Evolutionary conservation across 345 rosid genomes (phyloP).

Genomic region (Camelina neglecta): DNA sequence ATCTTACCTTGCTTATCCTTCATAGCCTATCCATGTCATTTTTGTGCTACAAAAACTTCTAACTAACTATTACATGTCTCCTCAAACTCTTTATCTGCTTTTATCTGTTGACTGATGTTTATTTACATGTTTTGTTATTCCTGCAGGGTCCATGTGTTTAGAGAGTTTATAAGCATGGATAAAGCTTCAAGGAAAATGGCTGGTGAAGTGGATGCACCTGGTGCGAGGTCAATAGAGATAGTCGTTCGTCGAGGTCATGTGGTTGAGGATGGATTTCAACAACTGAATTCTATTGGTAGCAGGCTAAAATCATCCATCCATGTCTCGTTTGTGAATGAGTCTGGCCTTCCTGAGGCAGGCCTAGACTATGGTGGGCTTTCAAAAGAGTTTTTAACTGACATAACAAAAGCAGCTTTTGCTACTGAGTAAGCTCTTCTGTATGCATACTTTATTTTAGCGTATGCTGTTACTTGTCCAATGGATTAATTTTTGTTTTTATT

Average conservation of each 20-base stretch:
- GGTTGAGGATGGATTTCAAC: slow-evolving; percentile 93
- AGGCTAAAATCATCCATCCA: slow-evolving; percentile 90
- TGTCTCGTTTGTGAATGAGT: slow-evolving; percentile 94
- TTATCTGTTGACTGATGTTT: slow-evolving; percentile 26
- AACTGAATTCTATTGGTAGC: slow-evolving; percentile 78
- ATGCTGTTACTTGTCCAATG: slow-evolving; percentile 22
- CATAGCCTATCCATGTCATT: slow-evolving; percentile 7
- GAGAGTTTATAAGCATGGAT: slow-evolving; percentile 92
- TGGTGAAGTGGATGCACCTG: slow-evolving; percentile 86
- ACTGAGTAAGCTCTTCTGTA: slow-evolving; percentile 72
- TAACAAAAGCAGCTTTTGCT: slow-evolving; percentile 89
- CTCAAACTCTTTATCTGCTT: slow-evolving; percentile 16
- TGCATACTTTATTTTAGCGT: slow-evolving; percentile 24
- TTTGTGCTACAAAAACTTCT: slow-evolving; percentile 21
- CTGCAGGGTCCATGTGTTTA: slow-evolving; percentile 92
- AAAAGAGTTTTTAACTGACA: slow-evolving; percentile 94
- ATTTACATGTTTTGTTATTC: slow-evolving; percentile 42
- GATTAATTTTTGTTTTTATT: slow-evolving; percentile 21
- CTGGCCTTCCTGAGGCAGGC: slow-evolving; percentile 98
- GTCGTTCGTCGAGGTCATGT: slow-evolving; percentile 88
- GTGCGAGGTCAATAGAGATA: slow-evolving; percentile 84
- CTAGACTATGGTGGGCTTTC: slow-evolving; percentile 97
- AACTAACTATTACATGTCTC: slow-evolving; percentile 8
- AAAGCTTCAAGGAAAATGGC: slow-evolving; percentile 87
- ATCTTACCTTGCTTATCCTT: slow-evolving; percentile 14